Conservation (phyloP, 176 grass and related monocot genomes). For the Dactylis glomerata region DNA sequence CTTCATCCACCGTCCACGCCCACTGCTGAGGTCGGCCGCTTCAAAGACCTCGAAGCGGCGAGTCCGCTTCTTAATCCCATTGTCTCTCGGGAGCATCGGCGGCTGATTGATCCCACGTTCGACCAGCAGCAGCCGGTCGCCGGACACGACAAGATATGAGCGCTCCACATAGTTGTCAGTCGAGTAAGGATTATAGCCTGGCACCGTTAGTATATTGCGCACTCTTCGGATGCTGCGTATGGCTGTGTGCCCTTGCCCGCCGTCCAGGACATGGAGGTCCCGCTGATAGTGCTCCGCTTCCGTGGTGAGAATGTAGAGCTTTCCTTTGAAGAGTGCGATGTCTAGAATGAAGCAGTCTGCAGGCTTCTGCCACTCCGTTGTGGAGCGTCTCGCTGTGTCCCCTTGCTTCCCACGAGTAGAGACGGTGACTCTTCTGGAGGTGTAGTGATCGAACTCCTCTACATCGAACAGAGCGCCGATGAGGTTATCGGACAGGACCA, state of each 20-base stretch:
- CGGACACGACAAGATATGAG: neutral
- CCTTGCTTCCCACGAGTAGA: neutral
- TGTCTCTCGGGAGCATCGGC: neutral
- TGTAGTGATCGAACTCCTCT: too few relatives aligned
- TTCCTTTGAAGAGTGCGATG: neutral
- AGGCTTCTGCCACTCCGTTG: neutral
- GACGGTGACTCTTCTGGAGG: neutral
- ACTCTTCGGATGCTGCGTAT: neutral
- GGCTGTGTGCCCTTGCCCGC: neutral
- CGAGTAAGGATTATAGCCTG: neutral
- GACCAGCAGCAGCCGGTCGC: neutral
- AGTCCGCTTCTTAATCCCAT: neutral
- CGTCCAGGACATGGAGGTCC: neutral
- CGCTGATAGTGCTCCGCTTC: neutral
- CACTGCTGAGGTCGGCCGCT: neutral
- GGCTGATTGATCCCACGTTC: neutral
- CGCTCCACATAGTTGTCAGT: neutral
- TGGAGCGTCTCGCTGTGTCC: neutral
- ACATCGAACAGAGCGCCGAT: neutral
- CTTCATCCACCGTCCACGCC: neutral
- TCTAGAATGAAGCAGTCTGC: neutral
- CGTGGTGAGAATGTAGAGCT: neutral
- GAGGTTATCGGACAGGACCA: neutral
- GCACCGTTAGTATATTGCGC: too few relatives aligned
- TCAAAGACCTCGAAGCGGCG: neutral